Evolutionary conservation across 2,329 filamentous ascomycete species (phyloP), one percentile per base, ranked within the genome.

Genomic region (Colletotrichum navitas): DNA sequence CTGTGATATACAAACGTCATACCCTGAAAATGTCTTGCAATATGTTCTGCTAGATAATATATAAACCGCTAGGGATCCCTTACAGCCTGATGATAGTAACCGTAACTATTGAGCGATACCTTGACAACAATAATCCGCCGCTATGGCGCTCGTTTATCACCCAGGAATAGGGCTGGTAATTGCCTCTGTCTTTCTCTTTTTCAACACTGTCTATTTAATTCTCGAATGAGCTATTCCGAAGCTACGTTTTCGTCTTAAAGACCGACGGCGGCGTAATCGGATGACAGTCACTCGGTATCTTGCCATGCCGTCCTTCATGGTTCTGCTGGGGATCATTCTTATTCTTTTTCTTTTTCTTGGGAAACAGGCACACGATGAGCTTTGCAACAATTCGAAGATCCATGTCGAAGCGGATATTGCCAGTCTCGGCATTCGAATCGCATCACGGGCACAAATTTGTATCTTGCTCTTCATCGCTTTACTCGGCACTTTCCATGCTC

Each of bases 401-500:
- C 39, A 71, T 11, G 24, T 36, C 1, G 65, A 60, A n/a, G n/a
- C n/a, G n/a, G n/a, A n/a, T 0, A 61, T 64, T 0, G 66, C 21
- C 1, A 66, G 59, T 0, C 41, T 0, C 0, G 69, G 66, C 12
- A 69, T 69, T 12, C 47, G 54, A 10, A 1, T 32, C 10, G 54
- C 69, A 34, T 14, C 43, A 0, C 69, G 66, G 66, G 32, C 69
- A 3, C 66, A 72, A 14, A 47, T 36, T 7, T n/a, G 21, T 7
- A 60, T 72, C 6, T 4, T 64, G 0, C 21, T 72, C 14, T n/a
- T 60, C 1, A 47, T 72, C 1, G 36, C 54, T 8, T 5, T 72
- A 1, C 2, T 60, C 21, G 66, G 69, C 4, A 69, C 32, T 3
- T 72, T 72, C 7, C 54, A 69, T 3, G 47, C 11, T 7, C 16